Conservation (phyloP, 1,284 basidiomycete genomes). For the Cutaneotrichosporon curvatum region DNA sequence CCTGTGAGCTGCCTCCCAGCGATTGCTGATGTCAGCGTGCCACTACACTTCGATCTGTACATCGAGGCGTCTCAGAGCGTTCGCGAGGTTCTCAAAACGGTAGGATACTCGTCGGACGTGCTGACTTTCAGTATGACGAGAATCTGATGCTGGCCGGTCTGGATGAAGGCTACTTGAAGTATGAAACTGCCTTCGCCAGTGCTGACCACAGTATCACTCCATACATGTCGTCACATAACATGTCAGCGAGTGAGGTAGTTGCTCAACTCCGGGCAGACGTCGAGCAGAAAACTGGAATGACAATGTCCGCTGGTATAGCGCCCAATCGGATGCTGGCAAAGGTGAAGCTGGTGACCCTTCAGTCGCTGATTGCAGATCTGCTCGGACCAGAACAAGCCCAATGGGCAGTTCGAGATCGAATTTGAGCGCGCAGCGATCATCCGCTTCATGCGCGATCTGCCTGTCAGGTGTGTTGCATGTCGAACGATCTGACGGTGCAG, state of each 20-base stretch:
- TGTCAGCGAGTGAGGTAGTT: constrained; percentile 68
- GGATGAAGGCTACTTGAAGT: constrained; percentile 88
- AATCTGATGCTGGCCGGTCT: constrained; percentile 71
- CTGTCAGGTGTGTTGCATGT: constrained; percentile 28
- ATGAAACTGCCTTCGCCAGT: constrained; percentile 24
- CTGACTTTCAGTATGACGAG: constrained; percentile 63
- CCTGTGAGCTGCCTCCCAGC: constrained; percentile 42
- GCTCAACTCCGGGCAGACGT: constrained; percentile 65
- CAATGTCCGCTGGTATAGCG: constrained; percentile 88
- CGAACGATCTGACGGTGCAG: constrained; percentile 15
- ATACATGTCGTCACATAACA: constrained; percentile 64
- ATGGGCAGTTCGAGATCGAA: constrained; percentile 74
- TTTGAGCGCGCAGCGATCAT: constrained; percentile 61
- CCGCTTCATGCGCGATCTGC: constrained; percentile 53
- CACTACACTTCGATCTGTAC: constrained; percentile 57
- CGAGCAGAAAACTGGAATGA: constrained; percentile 68
- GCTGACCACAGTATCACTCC: constrained; percentile 29
- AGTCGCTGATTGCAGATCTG: constrained; percentile 59
- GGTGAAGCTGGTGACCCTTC: constrained; percentile 44
- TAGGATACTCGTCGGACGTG: constrained; percentile 5
- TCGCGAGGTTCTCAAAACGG: constrained; percentile 35
- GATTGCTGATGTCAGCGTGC: constrained; percentile 5
- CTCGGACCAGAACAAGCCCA: constrained; percentile 94
- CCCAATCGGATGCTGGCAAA: constrained; percentile 71
- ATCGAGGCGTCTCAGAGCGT: constrained; percentile 57